A percentile compares a stretch with the other conserved stretches of the same genome.
phyloP scores from a whole-genome alignment of 371 early-diverging fungal species.

The Syncephalis fuscata region DNA sequence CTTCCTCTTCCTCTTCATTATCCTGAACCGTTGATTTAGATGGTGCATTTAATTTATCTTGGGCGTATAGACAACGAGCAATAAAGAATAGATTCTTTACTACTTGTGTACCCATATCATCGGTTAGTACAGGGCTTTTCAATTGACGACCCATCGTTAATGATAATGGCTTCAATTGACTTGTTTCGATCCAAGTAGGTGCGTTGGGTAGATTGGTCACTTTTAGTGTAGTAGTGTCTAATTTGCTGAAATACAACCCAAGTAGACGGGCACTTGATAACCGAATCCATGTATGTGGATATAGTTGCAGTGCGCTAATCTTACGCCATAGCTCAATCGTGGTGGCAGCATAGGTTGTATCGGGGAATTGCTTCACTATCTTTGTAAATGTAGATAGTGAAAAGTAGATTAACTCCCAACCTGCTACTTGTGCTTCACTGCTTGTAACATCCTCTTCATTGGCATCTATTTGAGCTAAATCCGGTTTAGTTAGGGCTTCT shows the following conservation, averaged over 20 bases:
- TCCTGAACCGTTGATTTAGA: constrained; percentile 7
- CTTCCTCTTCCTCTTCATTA: constrained; percentile 12
- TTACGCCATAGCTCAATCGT: constrained; percentile 32
- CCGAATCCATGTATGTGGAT: constrained; percentile 87
- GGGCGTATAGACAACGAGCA: constrained; percentile 49
- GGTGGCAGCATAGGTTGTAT: constrained; percentile 19
- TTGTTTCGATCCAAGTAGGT: constrained; percentile 21
- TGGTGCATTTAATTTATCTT: constrained; percentile 12
- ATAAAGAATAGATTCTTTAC: constrained; percentile 90
- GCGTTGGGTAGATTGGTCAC: constrained; percentile 13
- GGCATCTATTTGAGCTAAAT: constrained; percentile 25
- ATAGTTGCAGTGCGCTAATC: constrained; percentile 36
- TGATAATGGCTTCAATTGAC: constrained; percentile 30
- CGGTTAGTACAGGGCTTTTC: constrained; percentile 41
- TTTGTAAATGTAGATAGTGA: constrained; percentile 59
- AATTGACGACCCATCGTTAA: constrained; percentile 52
- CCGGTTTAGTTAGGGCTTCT: too few species aligned
- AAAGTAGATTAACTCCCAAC: constrained; percentile 77
- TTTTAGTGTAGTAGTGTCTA: constrained; percentile 32
- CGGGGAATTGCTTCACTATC: constrained; percentile 33
- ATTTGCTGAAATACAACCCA: constrained; percentile 55
- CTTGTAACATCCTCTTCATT: constrained; percentile 2
- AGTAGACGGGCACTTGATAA: constrained; percentile 46
- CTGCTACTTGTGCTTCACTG: constrained; percentile 15
- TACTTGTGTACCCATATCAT: constrained; percentile 70